These are phyloP conservation scores for Cordia subcordata DNA, from an alignment of 257 asterid genomes.

Conservation along the genomic window DNA sequence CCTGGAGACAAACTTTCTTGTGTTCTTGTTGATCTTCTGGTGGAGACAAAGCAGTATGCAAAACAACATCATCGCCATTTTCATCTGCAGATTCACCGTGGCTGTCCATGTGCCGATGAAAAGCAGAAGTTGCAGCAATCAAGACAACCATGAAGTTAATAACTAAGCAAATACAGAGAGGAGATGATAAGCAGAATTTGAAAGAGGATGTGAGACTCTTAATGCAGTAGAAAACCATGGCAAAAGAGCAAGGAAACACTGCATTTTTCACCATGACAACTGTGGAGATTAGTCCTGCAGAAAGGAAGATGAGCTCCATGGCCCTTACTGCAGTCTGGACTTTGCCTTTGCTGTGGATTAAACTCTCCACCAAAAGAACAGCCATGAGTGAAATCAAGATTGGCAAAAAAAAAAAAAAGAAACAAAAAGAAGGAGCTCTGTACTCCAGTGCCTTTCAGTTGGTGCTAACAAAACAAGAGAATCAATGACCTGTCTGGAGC, in stretches of 20 bases:
- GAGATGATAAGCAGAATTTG: slow-evolving; percentile 26
- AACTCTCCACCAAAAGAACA: slow-evolving; percentile 25
- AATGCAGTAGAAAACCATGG: slow-evolving; percentile 21
- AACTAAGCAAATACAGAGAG: slow-evolving; percentile 33
- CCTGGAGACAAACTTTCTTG: neutral
- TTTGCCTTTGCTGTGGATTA: slow-evolving; percentile 25
- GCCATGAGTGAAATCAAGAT: slow-evolving; percentile 26
- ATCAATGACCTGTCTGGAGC: no score
- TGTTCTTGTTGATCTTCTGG: neutral
- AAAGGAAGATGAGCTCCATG: slow-evolving; percentile 44
- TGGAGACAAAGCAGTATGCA: slow-evolving; percentile 1
- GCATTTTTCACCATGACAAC: slow-evolving; percentile 31
- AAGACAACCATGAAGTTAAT: slow-evolving; percentile 40
- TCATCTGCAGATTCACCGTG: neutral
- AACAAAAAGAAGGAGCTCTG: neutral
- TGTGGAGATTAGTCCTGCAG: slow-evolving; percentile 34
- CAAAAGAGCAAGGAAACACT: slow-evolving; percentile 18
- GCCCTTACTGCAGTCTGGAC: slow-evolving; percentile 22
- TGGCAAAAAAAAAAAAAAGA: neutral
- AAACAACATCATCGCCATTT: slow-evolving; percentile 5
- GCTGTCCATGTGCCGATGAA: slow-evolving; percentile 17
- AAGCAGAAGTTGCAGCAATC: slow-evolving; percentile 36
- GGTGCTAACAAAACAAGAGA: no score
- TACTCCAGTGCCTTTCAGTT: no score
- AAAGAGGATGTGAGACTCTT: slow-evolving; percentile 20